phyloP scores from a whole-genome alignment of 176 grass and related monocot genomes.

The Triticum timopheevii region DNA sequence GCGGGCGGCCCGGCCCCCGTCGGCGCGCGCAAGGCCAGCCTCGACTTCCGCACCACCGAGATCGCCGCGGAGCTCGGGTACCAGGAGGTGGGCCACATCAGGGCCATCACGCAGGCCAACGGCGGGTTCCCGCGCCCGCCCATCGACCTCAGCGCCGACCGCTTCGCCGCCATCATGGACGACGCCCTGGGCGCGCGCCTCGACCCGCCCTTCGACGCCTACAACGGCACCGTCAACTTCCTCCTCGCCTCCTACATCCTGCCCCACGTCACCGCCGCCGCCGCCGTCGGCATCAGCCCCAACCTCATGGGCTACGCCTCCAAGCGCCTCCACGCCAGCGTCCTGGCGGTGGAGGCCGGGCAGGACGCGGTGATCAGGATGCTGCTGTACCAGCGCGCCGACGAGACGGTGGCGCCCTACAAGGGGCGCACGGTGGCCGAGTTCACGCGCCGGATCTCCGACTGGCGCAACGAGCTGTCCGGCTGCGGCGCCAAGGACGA shows the following conservation, averaged over 20 bases:
- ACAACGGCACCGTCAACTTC: slow-evolving; percentile 62
- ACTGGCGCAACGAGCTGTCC: slow-evolving; percentile 45
- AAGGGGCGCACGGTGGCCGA: slow-evolving; percentile 56
- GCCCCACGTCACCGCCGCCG: slow-evolving; percentile 60
- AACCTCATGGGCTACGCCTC: slow-evolving; percentile 56
- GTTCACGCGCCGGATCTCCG: slow-evolving; percentile 59
- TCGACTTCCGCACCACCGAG: slow-evolving; percentile 51
- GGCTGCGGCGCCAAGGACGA: slow-evolving; percentile 71
- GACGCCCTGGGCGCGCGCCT: slow-evolving; percentile 63
- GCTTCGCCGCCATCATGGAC: slow-evolving; percentile 66
- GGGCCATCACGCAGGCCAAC: slow-evolving; percentile 56
- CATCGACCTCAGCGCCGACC: slow-evolving; percentile 52
- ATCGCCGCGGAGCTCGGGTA: slow-evolving; percentile 80
- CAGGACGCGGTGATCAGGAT: slow-evolving; percentile 78
- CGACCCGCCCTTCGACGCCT: slow-evolving; percentile 74
- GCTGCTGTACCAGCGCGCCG: slow-evolving; percentile 61
- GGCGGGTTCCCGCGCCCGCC: slow-evolving; percentile 76
- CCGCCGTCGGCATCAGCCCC: slow-evolving; percentile 48
- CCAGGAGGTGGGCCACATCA: slow-evolving; percentile 52
- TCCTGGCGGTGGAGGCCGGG: slow-evolving; percentile 75
- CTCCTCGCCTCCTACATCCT: slow-evolving; percentile 77
- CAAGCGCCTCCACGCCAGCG: slow-evolving; percentile 49
- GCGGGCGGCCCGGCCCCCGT: slow-evolving; percentile 39
- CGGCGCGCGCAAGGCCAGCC: slow-evolving; percentile 44
- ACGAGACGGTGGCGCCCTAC: slow-evolving; percentile 59